phyloP scores from a whole-genome alignment of 768 basidiomycete species.

The Suillus lakei region DNA sequence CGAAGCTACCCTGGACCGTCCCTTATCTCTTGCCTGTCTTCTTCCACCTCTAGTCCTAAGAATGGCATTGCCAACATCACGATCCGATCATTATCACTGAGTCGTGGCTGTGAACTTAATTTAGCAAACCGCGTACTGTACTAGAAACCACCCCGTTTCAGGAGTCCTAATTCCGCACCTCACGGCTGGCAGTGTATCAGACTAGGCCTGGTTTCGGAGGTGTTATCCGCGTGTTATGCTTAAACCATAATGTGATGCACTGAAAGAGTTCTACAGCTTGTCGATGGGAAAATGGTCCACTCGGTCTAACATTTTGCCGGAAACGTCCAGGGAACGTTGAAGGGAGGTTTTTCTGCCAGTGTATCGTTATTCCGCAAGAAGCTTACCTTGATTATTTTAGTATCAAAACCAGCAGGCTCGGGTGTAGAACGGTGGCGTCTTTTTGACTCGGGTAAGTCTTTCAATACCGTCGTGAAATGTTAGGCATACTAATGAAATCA shows the following conservation, averaged over 20 bases:
- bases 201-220: no score
- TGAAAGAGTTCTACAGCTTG: background rate
- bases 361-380: background rate
- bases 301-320: background rate
- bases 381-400: background rate
- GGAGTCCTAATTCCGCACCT: background rate
- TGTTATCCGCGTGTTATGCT: no score
- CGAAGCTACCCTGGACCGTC: background rate
- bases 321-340: background rate
- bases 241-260: background rate
- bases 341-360: background rate
- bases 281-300: background rate
- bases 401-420: background rate
- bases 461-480: background rate
- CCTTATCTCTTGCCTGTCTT: background rate
- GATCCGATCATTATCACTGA: background rate
- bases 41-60: no score
- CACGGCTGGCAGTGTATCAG: background rate
- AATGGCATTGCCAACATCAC: background rate
- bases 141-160: no score
- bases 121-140: no score
- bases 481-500: background rate
- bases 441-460: background rate
- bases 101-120: no score
- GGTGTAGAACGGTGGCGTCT: background rate